Evolutionary conservation across 192 early-diverging fungal genomes (phyloP).

Genomic region (Backusella liffmaniae): DNA sequence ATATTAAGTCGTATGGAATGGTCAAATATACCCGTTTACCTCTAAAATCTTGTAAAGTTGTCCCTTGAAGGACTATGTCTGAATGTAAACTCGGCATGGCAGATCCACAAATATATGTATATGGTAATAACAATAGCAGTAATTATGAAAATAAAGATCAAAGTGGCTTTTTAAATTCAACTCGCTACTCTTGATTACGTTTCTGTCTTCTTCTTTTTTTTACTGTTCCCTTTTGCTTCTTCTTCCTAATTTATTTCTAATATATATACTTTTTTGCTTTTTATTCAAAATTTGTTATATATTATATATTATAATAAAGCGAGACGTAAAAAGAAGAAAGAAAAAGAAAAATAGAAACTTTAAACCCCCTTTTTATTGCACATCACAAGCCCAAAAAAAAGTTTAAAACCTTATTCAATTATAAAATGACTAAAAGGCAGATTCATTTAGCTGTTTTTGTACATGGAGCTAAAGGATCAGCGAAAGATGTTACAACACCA

Average conservation of each 20-base stretch:
- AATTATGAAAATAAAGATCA: background rate
- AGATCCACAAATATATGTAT: background rate
- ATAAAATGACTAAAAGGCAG: background rate
- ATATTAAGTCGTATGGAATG: background rate
- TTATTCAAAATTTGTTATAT: background rate
- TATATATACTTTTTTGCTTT: background rate
- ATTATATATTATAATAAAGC: background rate
- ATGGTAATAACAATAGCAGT: background rate
- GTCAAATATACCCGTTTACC: background rate
- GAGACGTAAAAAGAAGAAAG: background rate
- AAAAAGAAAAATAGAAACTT: background rate
- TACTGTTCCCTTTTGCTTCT: background rate
- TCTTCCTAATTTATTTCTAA: background rate
- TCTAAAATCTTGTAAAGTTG: background rate
- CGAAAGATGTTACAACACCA: background rate
- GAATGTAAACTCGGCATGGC: background rate
- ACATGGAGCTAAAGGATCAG: background rate
- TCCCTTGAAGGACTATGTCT: background rate
- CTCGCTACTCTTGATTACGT: background rate
- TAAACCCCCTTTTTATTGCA: background rate
- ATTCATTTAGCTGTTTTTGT: conserved; percentile 5
- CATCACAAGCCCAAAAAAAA: background rate
- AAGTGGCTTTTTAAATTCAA: background rate
- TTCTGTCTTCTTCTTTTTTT: background rate
- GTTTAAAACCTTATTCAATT: conserved; percentile 1